Conservation (phyloP, 352 stramenopile genomes). For the Globisporangium carolinianum region DNA sequence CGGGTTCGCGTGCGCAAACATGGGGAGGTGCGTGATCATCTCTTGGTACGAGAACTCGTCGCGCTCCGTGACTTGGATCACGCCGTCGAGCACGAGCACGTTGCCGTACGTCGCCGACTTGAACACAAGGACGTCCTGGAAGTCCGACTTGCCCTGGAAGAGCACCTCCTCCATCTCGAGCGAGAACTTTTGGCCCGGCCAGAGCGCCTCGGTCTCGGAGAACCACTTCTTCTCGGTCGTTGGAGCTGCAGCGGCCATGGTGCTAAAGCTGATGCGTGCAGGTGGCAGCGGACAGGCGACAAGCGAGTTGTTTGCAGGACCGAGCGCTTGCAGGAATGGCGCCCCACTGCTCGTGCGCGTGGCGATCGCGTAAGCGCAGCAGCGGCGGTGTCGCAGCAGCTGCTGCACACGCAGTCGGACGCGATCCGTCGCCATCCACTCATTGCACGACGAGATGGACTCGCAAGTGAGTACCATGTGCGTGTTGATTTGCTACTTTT, state of each 20-base stretch:
- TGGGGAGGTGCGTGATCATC: constrained; percentile 98
- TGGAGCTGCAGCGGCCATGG: constrained; percentile 24
- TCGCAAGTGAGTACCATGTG: too few relatives aligned
- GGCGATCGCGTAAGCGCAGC: not conserved
- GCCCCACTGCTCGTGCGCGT: too few relatives aligned
- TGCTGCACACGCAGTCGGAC: not conserved
- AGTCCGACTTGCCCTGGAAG: constrained; percentile 95
- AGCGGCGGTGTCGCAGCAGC: not conserved
- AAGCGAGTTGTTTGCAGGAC: not conserved
- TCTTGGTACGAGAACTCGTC: constrained; percentile 99
- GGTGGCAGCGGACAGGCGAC: not conserved
- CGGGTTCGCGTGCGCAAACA: constrained; percentile 94
- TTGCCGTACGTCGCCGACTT: constrained; percentile 96
- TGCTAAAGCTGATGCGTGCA: constrained; percentile 10
- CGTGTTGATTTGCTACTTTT: too few relatives aligned
- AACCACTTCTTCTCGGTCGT: constrained; percentile 87
- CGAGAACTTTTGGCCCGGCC: constrained; percentile 90
- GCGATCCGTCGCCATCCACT: constrained; percentile 13
- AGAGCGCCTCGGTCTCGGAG: constrained; percentile 93
- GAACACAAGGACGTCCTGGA: constrained; percentile 99
- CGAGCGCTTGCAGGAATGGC: constrained; percentile 11
- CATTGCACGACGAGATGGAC: not conserved
- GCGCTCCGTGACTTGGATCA: constrained; percentile 98
- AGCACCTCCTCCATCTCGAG: constrained; percentile 92
- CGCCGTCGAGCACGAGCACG: constrained; percentile 98